A percentile compares a stretch with the other conserved stretches of the same genome.
Conservation (phyloP, 176 grass and related monocot species). For the Carex pumila region DNA sequence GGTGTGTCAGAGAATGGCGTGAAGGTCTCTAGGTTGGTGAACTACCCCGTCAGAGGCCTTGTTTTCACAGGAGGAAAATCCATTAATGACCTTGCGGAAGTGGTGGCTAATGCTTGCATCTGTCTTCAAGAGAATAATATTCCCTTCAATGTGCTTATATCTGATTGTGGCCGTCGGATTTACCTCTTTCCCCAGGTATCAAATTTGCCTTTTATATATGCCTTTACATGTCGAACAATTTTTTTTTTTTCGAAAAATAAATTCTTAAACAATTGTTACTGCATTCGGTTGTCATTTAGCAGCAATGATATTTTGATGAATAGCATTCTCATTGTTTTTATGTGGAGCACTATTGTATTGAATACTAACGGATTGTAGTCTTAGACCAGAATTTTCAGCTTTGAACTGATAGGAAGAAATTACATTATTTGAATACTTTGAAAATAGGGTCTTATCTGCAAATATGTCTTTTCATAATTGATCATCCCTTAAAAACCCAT, state of each 20-base stretch:
- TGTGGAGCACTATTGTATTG: neutral
- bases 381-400: neutral
- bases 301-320: neutral
- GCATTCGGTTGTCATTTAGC: neutral
- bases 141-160: conserved; percentile 88
- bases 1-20: conserved; percentile 40
- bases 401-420: neutral
- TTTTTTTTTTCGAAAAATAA: neutral
- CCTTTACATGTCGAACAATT: neutral
- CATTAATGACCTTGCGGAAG: conserved; percentile 53
- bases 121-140: conserved; percentile 90
- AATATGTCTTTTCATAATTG: neutral
- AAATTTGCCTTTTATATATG: neutral
- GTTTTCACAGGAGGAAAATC: conserved; percentile 69
- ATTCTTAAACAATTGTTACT: neutral
- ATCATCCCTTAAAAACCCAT: neutral
- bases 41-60: conserved; percentile 90
- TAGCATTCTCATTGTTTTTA: neutral
- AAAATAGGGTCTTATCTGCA: neutral
- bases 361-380: neutral
- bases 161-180: conserved; percentile 57
- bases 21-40: conserved; percentile 65
- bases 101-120: conserved; percentile 76
- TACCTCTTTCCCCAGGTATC: conserved; percentile 86
- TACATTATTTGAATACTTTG: neutral